phyloP scores from a whole-genome alignment of 495 filamentous ascomycete genomes.

The Parathielavia hyrcaniae region DNA sequence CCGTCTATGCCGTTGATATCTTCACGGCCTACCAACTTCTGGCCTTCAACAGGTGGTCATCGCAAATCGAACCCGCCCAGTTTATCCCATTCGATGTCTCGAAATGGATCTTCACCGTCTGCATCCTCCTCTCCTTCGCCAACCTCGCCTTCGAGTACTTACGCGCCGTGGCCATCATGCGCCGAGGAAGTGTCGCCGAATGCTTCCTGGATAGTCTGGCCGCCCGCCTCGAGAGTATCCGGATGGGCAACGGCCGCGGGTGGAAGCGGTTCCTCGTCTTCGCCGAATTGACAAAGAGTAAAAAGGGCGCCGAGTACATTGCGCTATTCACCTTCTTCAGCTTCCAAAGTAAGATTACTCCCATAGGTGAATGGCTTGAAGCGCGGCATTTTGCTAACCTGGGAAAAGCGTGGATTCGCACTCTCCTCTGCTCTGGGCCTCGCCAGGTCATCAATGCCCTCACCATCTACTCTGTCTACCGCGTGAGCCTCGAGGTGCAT shows the following conservation, averaged over 20 bases:
- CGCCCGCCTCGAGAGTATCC: slow-evolving; percentile 71
- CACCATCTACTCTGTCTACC: slow-evolving; percentile 72
- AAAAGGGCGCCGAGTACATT: slow-evolving; percentile 83
- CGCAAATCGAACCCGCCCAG: slow-evolving; percentile 38
- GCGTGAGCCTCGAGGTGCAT: slow-evolving; percentile 57
- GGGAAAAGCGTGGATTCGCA: slow-evolving; percentile 66
- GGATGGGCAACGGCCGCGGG: slow-evolving; percentile 57
- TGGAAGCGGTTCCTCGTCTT: slow-evolving; percentile 91
- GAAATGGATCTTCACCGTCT: slow-evolving; percentile 85
- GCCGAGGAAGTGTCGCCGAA: slow-evolving; percentile 76
- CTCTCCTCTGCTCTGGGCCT: slow-evolving; percentile 82
- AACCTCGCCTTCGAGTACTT: slow-evolving; percentile 72
- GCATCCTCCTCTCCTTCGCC: slow-evolving; percentile 79
- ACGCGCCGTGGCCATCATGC: slow-evolving; percentile 70
- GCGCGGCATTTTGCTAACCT: slow-evolving; percentile 4
- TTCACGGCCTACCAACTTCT: slow-evolving; percentile 90
- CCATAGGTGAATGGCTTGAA: too few species aligned
- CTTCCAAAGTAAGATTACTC: slow-evolving; percentile 64
- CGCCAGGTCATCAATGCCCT: slow-evolving; percentile 84
- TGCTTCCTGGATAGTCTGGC: slow-evolving; percentile 85
- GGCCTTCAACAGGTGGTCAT: slow-evolving; percentile 67
- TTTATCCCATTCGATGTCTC: slow-evolving; percentile 57
- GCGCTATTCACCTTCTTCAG: slow-evolving; percentile 92
- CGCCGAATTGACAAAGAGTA: slow-evolving; percentile 82
- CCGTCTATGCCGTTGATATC: slow-evolving; percentile 82